Evolutionary conservation across 164 flowering plant species (phyloP), one percentile per base, ranked within the genome.

Genomic region (Amborella trichopoda): DNA sequence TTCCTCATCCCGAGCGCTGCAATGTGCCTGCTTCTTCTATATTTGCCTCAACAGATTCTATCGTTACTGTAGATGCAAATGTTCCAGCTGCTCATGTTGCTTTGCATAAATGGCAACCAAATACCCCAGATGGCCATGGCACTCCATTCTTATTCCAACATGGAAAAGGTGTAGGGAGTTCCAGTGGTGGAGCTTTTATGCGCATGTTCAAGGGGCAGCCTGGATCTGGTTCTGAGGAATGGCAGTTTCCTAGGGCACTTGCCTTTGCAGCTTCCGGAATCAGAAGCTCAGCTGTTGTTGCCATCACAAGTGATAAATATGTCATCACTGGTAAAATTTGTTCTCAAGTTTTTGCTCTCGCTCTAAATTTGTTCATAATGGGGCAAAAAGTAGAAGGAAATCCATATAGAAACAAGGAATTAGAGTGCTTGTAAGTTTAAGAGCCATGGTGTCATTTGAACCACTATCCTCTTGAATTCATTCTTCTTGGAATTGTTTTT

Each of bases 21-120:
- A 91, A 91, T 63, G 69, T 91, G 50, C 98, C 98, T 54, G 98
- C 98, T 47, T 67, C 95, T 33, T 77, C 90, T 16, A 83, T 91
- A 24, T 74, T 64, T 55, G 96, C 93, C 28, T 76, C 96, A 23
- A 65, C 83, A 40, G 96, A 91, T 66, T 64, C 82, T 55, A 69
- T 91, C 33, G 56, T 82, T 39, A 71, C 84, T 65, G 96, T 75
- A 56, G 93, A 91, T 55, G 54, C 61, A 41, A 75, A 80, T 73
- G 96, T 79, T 38, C 98, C 98, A 18, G 96, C 93, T n/a, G 93
- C 88, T 23, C 89, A 73, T 63, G 60, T 91, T 61, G 98, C 90
- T 42, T 74, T 74, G 44, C 98, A 91, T 63, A 87, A 80, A 57
- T 91, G 98, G 98, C 98, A 91, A 58, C 95, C 98, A 50, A 91